Evolutionary conservation across 2,329 filamentous ascomycete genomes (phyloP).

Genomic region (Neonectria neomacrospora): DNA sequence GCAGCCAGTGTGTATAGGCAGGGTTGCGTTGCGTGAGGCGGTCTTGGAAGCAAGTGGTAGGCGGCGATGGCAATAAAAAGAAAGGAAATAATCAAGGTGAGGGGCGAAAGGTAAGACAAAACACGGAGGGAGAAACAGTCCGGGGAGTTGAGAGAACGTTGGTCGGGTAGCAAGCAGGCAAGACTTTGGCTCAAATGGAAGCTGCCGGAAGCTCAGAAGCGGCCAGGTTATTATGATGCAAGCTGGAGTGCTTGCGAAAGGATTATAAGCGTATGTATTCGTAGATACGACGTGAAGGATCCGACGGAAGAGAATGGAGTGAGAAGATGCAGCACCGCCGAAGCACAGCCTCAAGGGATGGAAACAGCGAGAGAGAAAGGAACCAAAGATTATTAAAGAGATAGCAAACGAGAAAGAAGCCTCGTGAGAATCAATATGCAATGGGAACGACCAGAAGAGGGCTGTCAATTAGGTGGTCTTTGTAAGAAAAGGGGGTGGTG

Average conservation of each 20-base stretch:
- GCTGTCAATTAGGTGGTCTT: conserved; percentile 13
- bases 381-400: conserved; percentile 9
- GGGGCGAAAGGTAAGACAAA: background rate
- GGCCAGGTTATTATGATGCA: background rate
- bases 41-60: background rate
- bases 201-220: too few relatives aligned
- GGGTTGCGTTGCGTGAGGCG: background rate
- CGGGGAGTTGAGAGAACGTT: background rate
- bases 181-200: background rate
- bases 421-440: background rate
- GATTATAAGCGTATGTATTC: background rate
- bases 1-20: background rate
- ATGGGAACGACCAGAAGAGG: background rate
- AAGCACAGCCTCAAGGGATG: conserved; percentile 24
- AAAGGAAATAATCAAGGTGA: background rate
- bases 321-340: conserved; percentile 14
- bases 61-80: background rate
- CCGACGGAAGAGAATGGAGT: conserved; percentile 9
- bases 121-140: background rate
- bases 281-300: conserved; percentile 2
- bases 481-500: conserved; percentile 22
- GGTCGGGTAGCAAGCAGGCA: background rate
- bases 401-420: conserved; percentile 11
- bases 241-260: background rate
- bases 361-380: background rate